Base-by-base conservation (phyloP, 345 rosid species). In the Populus alba region DNA sequence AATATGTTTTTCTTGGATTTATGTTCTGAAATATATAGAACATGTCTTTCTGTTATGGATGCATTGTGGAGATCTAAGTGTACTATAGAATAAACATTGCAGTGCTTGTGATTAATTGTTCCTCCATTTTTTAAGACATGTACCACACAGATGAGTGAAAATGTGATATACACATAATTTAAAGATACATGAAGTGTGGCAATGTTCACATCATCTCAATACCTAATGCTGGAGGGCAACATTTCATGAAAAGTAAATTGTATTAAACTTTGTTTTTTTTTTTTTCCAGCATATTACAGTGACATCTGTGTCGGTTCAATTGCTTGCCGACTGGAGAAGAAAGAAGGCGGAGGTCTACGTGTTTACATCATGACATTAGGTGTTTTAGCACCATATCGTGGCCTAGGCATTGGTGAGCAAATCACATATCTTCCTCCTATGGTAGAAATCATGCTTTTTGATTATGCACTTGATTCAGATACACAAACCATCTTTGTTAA, bases 351-450 rank as follows among this genome's bases (percentile, higher is more conserved):
- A 43, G 84, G 80, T 23, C 31, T 89, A 77, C 83, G 92, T 72
- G 93, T 94, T 72, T 96, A 94, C 85, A 94, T 94, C 87, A 96
- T 96, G 99, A 96, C 99, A 25, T 83, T 96, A 76, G 99, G 98
- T 81, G 98, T 96, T 62, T 88, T 96, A 82, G 97, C 98, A 33
- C 98, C 98, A 45, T 96, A 96, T 85, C 95, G 97, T 16, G 97
- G 98, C 38, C 84, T 94, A 51, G 98, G 99, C 71, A 89, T 96
- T 71, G 99, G 98, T 96, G 78, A 90, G 95, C 85, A 49, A 35
- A 6, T 57, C 1, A 31, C 7, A 31, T 39, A 49, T 37, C 51
- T 15, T 49, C 51, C 45, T 67, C 6, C 18, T 68, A 17, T 51
- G 1, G 59, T 67, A 35, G 70, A 35, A 33, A 20, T 5, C 27